A percentile compares a stretch with the other conserved stretches of the same genome.
Conservation (phyloP, 2,329 filamentous ascomycete species). For the Paecilomyces dactylethromorphus region DNA sequence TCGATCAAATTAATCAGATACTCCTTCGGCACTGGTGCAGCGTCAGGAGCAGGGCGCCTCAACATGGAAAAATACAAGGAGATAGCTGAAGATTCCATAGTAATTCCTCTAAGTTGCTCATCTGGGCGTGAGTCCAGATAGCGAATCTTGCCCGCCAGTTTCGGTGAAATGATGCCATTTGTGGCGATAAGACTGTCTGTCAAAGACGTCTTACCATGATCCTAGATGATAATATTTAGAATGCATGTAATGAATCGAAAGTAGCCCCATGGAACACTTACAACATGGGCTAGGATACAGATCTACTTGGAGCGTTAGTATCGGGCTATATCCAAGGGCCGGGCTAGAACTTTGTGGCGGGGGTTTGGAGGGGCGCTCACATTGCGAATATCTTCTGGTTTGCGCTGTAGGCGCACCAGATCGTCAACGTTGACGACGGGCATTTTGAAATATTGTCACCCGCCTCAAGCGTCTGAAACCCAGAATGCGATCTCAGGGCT, state of each 20-base stretch:
- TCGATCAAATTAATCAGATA: slow-evolving; percentile 97
- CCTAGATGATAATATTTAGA: slow-evolving; percentile 41
- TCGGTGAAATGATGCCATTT: slow-evolving; percentile 98
- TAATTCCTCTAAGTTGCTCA: slow-evolving; percentile 92
- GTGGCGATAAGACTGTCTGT: slow-evolving; percentile 94
- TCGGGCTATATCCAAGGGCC: slow-evolving; percentile 16
- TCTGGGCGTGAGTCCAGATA: slow-evolving; percentile 95
- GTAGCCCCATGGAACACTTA: slow-evolving; percentile 34
- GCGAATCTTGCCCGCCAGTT: slow-evolving; percentile 93
- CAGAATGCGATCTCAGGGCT: not conserved
- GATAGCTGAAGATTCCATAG: slow-evolving; percentile 99
- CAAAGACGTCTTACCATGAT: slow-evolving; percentile 97
- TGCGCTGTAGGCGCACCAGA: slow-evolving; percentile 80
- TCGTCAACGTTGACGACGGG: slow-evolving; percentile 87
- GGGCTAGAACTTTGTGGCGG: slow-evolving; percentile 10
- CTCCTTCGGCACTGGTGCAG: slow-evolving; percentile 67
- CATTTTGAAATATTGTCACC: slow-evolving; percentile 52
- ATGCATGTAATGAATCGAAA: not conserved
- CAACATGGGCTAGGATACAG: slow-evolving; percentile 89
- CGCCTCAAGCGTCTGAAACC: slow-evolving; percentile 5
- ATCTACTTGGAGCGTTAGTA: slow-evolving; percentile 54
- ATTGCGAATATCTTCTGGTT: slow-evolving; percentile 86
- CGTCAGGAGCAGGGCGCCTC: slow-evolving; percentile 63
- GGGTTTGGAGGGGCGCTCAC: slow-evolving; percentile 45
- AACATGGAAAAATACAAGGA: slow-evolving; percentile 93